A percentile compares a stretch with the other conserved stretches of the same genome.
These are phyloP conservation scores for Dentipellis sp. DNA, from an alignment of 768 basidiomycete genomes.

Conservation along the genomic window DNA sequence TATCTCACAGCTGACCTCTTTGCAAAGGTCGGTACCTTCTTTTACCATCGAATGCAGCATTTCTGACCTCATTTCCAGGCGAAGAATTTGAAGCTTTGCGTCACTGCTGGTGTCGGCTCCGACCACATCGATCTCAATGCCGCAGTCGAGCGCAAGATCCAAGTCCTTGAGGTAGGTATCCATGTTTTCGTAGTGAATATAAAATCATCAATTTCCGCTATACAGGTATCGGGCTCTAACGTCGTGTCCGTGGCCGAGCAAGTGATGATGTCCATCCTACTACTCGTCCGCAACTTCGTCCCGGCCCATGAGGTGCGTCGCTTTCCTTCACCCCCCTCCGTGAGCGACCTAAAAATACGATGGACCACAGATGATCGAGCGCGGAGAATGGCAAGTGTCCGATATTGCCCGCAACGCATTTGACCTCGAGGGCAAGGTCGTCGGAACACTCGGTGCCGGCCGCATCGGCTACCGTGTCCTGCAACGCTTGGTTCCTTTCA, in stretches of 20 bases:
- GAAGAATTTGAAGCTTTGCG: slow-evolving; percentile 72
- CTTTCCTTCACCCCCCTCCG: no score
- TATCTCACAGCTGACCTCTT: slow-evolving; percentile 20
- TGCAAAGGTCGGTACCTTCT: no score
- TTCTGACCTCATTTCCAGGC: no score
- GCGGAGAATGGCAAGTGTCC: slow-evolving; percentile 33
- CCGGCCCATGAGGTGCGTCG: slow-evolving; percentile 31
- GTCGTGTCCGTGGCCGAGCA: slow-evolving; percentile 38
- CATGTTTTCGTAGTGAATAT: no score
- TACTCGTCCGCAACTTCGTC: slow-evolving; percentile 35
- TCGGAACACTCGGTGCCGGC: slow-evolving; percentile 37
- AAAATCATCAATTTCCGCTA: no score
- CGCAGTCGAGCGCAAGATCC: no score
- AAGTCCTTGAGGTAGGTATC: slow-evolving; percentile 68
- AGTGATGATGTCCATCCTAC: slow-evolving; percentile 33
- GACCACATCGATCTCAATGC: slow-evolving; percentile 81
- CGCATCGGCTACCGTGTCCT: slow-evolving; percentile 34
- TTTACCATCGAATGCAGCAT: no score
- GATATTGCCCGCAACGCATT: slow-evolving; percentile 30
- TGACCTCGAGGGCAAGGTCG: slow-evolving; percentile 38
- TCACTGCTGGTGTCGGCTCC: slow-evolving; percentile 80
- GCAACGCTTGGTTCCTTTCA: slow-evolving; percentile 19
- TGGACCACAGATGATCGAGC: slow-evolving; percentile 26
- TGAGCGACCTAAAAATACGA: no score
- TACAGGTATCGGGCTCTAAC: slow-evolving; percentile 36